Conservation (phyloP, 306 rosid species). For the Vigna reflexopilosa region DNA sequence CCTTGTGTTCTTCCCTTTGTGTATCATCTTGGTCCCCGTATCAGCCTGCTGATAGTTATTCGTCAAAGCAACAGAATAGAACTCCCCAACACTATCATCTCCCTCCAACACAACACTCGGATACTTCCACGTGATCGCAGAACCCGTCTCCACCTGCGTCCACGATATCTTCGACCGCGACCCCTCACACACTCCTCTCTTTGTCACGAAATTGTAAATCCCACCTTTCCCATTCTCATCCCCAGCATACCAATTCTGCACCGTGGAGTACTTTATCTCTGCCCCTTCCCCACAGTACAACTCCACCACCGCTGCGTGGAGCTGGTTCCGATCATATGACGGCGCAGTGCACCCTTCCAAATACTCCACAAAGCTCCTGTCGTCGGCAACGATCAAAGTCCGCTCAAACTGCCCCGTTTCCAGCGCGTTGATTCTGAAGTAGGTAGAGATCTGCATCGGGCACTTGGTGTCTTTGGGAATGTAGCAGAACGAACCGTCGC, state of each 20-base stretch:
- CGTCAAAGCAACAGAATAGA: not conserved
- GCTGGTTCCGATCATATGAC: constrained; percentile 6
- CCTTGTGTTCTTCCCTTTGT: constrained; percentile 9
- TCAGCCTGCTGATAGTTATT: constrained; percentile 12
- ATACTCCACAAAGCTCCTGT: not conserved
- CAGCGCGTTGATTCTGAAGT: constrained; percentile 5
- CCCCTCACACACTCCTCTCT: not conserved
- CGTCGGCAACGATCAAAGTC: not conserved
- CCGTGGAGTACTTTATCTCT: not conserved
- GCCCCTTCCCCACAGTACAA: not conserved
- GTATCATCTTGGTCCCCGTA: constrained; percentile 8
- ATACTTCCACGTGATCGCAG: constrained; percentile 15
- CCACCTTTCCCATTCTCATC: not conserved
- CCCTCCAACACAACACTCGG: constrained; percentile 16
- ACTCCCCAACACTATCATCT: not conserved
- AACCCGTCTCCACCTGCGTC: constrained; percentile 25
- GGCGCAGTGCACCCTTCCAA: constrained; percentile 4
- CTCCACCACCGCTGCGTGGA: constrained; percentile 5
- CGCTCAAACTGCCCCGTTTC: constrained; percentile 10
- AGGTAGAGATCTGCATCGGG: constrained; percentile 4
- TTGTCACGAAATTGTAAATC: not conserved
- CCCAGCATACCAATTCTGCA: constrained; percentile 20
- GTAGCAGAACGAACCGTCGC: constrained; percentile 9
- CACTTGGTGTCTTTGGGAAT: not conserved
- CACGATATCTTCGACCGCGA: not conserved